A percentile compares a stretch with the other conserved stretches of the same genome.
phyloP scores from a whole-genome alignment of 495 filamentous ascomycete species.

The Barbatosphaeria neglecta region DNA sequence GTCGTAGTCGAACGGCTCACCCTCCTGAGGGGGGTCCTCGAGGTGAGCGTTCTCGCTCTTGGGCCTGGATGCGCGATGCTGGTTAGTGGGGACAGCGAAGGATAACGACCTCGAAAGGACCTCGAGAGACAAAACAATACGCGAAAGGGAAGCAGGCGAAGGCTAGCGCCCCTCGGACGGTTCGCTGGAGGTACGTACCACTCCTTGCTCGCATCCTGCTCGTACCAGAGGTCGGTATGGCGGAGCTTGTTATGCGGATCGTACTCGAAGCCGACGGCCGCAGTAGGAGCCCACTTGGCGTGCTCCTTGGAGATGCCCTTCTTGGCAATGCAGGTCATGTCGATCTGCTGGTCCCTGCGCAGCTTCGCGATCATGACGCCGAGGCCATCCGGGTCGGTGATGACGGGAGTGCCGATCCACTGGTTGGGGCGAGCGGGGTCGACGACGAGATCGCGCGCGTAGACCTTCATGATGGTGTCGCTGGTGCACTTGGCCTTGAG shows the following conservation, averaged over 20 bases:
- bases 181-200: conserved; percentile 78
- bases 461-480: conserved; percentile 79
- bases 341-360: conserved; percentile 74
- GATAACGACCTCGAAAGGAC: too few species aligned
- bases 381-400: conserved; percentile 66
- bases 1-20: conserved; percentile 81
- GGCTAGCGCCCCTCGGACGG: too few species aligned
- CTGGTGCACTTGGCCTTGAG: conserved; percentile 74
- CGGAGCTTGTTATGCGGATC: conserved; percentile 89
- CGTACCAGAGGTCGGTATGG: conserved; percentile 89
- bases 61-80: conserved; percentile 46
- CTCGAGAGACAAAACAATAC: too few species aligned
- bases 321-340: conserved; percentile 85
- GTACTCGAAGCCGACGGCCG: conserved; percentile 94
- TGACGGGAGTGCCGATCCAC: conserved; percentile 63
- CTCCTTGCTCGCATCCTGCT: conserved; percentile 70
- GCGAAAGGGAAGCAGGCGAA: too few species aligned
- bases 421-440: conserved; percentile 53
- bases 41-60: conserved; percentile 72
- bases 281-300: conserved; percentile 87
- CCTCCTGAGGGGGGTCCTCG: conserved; percentile 73
- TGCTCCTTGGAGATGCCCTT: conserved; percentile 99
- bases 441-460: conserved; percentile 73
- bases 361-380: conserved; percentile 83
- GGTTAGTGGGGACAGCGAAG: conserved; percentile 2